Evolutionary conservation across 2,329 filamentous ascomycete genomes (phyloP).

Genomic region (Calonectria pseudoturangicola): DNA sequence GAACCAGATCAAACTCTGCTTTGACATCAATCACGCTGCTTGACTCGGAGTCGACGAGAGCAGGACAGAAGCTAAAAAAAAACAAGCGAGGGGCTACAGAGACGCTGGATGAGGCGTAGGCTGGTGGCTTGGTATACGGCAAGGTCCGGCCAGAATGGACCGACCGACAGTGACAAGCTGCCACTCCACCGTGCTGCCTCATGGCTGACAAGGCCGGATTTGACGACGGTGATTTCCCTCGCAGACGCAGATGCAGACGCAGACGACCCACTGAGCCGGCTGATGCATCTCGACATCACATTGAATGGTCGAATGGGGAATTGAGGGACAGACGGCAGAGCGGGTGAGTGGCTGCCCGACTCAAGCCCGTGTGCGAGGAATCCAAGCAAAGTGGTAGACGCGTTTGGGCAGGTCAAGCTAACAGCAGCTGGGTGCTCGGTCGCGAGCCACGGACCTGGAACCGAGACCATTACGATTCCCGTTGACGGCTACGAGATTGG

Average conservation of each 20-base stretch:
- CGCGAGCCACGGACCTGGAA: constrained; percentile 3
- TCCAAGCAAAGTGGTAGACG: constrained; percentile 14
- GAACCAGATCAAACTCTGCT: constrained; percentile 46
- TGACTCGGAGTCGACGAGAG: constrained; percentile 43
- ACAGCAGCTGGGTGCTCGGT: constrained; percentile 5
- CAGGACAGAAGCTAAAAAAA: constrained; percentile 24
- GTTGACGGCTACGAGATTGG: constrained; percentile 20
- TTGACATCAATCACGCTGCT: constrained; percentile 43
- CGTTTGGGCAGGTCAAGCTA: neutral
- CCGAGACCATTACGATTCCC: constrained; percentile 18
- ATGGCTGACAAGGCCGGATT: constrained; percentile 29
- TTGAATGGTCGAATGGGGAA: constrained; percentile 1
- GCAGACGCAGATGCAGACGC: neutral
- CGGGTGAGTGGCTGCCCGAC: constrained; percentile 5
- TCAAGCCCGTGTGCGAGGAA: neutral
- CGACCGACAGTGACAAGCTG: constrained; percentile 38
- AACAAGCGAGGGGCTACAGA: constrained; percentile 34
- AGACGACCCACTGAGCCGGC: constrained; percentile 9
- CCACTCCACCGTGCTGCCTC: constrained; percentile 22
- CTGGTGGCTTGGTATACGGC: constrained; percentile 50
- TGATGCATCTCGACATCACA: constrained; percentile 22
- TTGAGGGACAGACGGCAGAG: constrained; percentile 1
- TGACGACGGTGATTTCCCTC: constrained; percentile 35
- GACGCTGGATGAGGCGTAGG: constrained; percentile 30
- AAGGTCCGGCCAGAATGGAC: constrained; percentile 51